A percentile compares a stretch with the other conserved stretches of the same genome.
Conservation (phyloP, 2,329 filamentous ascomycete genomes). For the Falciphora oryzae region DNA sequence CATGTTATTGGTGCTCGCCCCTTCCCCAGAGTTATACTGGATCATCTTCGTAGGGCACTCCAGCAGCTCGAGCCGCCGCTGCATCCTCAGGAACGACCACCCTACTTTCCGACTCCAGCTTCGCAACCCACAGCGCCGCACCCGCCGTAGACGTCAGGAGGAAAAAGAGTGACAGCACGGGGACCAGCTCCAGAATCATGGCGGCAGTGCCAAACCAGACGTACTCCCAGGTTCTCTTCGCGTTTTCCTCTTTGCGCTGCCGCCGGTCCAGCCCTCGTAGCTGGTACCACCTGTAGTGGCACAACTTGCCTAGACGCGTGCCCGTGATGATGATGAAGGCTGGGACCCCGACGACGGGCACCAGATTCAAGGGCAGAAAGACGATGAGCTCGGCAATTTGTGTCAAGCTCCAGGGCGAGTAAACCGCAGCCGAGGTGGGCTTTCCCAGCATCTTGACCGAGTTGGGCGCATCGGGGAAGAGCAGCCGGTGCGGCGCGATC, state of each 20-base stretch:
- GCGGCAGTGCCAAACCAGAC: slow-evolving; percentile 89
- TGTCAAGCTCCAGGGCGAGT: slow-evolving; percentile 83
- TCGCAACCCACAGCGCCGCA: slow-evolving; percentile 78
- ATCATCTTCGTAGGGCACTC: slow-evolving; percentile 28
- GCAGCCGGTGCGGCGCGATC: slow-evolving; percentile 58
- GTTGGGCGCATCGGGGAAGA: slow-evolving; percentile 61
- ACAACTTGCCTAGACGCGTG: slow-evolving; percentile 77
- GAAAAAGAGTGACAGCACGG: slow-evolving; percentile 89
- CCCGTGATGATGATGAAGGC: slow-evolving; percentile 86
- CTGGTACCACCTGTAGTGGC: slow-evolving; percentile 88
- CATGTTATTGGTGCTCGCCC: not conserved
- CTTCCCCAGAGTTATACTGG: slow-evolving; percentile 12
- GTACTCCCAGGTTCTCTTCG: slow-evolving; percentile 69
- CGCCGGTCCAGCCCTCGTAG: slow-evolving; percentile 69
- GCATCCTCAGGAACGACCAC: slow-evolving; percentile 29
- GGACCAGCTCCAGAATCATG: slow-evolving; percentile 71
- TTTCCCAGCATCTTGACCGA: slow-evolving; percentile 78
- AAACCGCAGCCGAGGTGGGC: slow-evolving; percentile 69
- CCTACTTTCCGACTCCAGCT: slow-evolving; percentile 58
- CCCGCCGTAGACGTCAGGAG: slow-evolving; percentile 81
- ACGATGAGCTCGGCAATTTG: slow-evolving; percentile 82
- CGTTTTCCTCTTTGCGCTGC: slow-evolving; percentile 65
- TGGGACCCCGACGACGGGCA: slow-evolving; percentile 76
- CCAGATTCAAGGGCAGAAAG: slow-evolving; percentile 77
- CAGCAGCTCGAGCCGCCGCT: slow-evolving; percentile 59